Percentiles rank a stretch among this genome's conserved stretches.
These are phyloP conservation scores for Trapa bicornis DNA, from an alignment of 345 rosid species.

Conservation along the genomic window DNA sequence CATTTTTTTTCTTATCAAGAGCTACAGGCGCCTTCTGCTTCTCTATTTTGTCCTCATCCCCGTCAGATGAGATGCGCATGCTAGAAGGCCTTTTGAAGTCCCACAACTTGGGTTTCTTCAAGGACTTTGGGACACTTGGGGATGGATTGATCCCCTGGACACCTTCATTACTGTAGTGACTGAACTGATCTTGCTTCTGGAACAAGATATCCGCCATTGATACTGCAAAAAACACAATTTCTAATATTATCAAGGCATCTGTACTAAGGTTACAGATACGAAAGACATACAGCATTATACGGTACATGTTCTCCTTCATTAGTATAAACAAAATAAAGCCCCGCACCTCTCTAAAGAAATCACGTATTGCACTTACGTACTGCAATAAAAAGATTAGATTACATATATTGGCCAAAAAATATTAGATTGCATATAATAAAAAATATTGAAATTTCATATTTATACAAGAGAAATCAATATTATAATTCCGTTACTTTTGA, in stretches of 20 bases:
- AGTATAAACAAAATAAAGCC: no score
- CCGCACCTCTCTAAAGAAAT: no score
- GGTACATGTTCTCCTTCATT: no score
- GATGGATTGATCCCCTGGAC: slow-evolving; percentile 7
- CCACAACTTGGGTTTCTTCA: slow-evolving; percentile 2
- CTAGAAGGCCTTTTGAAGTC: background rate
- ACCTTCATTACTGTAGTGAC: slow-evolving; percentile 4
- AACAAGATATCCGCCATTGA: slow-evolving; percentile 27
- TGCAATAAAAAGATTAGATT: no score
- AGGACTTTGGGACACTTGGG: slow-evolving; percentile 3
- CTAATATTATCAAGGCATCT: background rate
- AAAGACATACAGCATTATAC: no score
- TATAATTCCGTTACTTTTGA: no score
- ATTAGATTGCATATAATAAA: no score
- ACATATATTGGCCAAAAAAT: no score
- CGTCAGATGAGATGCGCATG: background rate
- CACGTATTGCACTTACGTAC: no score
- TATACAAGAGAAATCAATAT: no score
- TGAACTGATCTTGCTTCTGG: slow-evolving; percentile 12
- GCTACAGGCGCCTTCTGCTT: background rate
- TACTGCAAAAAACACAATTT: slow-evolving; percentile 12
- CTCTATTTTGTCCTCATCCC: background rate
- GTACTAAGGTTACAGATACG: background rate
- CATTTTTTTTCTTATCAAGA: slow-evolving; percentile 4
- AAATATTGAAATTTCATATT: no score